A percentile compares a stretch with the other conserved stretches of the same genome.
These are phyloP conservation scores for Colletotrichum sp. DNA, from an alignment of 2,329 filamentous ascomycete species.

Conservation along the genomic window DNA sequence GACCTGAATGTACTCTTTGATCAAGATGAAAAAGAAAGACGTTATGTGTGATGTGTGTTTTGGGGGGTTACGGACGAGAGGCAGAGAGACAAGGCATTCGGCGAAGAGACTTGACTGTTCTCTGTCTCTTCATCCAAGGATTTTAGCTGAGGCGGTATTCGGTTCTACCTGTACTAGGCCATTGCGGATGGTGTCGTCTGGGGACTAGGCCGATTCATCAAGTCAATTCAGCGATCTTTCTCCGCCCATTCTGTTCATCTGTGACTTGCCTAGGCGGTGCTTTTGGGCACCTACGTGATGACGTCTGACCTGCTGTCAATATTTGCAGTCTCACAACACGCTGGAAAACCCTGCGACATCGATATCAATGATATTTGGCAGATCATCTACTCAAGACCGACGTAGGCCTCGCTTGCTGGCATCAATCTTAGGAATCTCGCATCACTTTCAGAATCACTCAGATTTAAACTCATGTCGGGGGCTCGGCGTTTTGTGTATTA, in stretches of 20 bases:
- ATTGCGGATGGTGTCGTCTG: not conserved
- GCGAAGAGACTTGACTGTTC: not conserved
- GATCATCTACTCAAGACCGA: not conserved
- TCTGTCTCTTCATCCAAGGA: not conserved
- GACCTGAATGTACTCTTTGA: constrained; percentile 20
- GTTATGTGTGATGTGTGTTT: not conserved
- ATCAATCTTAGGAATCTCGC: not conserved
- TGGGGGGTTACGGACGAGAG: not conserved
- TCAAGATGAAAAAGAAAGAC: constrained; percentile 9
- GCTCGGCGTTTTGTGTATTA: constrained; percentile 18
- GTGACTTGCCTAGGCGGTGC: not conserved
- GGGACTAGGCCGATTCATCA: not conserved
- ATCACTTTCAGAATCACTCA: not conserved
- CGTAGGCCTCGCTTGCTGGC: not conserved
- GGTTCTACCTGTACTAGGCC: not conserved
- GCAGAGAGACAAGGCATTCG: not conserved
- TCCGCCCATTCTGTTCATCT: not conserved
- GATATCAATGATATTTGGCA: not conserved
- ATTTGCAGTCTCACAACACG: not conserved
- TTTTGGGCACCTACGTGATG: not conserved
- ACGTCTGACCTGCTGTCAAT: not conserved
- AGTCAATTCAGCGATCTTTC: not conserved
- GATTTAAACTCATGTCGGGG: not conserved
- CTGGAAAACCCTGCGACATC: not conserved
- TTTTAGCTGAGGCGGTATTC: not conserved